These are phyloP conservation scores for Auriculariales sp. DNA, from an alignment of 768 basidiomycete species.

Conservation along the genomic window DNA sequence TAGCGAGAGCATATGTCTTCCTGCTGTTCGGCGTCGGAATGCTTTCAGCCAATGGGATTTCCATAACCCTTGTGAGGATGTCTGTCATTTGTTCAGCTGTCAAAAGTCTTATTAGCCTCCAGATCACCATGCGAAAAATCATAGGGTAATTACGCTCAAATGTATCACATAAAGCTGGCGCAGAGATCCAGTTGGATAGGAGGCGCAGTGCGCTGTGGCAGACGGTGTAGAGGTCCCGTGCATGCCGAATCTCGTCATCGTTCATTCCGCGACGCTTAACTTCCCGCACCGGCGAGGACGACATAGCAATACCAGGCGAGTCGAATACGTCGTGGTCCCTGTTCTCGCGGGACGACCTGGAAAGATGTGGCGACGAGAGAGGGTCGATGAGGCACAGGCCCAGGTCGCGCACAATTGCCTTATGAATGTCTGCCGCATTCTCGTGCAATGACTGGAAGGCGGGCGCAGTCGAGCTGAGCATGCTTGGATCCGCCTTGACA, in stretches of 20 bases:
- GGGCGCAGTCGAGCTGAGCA: constrained; percentile 36
- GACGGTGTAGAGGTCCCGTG: constrained; percentile 63
- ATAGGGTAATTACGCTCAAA: constrained; percentile 28
- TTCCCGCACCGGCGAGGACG: constrained; percentile 48
- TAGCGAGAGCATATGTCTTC: constrained; percentile 70
- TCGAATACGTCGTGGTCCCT: constrained; percentile 11
- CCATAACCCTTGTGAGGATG: constrained; percentile 48
- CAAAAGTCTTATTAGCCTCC: constrained; percentile 7
- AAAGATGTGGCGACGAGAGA: constrained; percentile 11
- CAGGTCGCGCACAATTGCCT: constrained; percentile 54
- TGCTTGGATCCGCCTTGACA: constrained; percentile 31
- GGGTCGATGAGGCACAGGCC: constrained; percentile 52
- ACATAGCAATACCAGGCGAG: constrained; percentile 14
- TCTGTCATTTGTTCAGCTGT: constrained; percentile 43
- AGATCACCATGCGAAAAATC: constrained; percentile 1
- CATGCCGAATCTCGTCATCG: constrained; percentile 64
- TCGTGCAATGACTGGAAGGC: constrained; percentile 47
- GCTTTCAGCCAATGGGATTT: constrained; percentile 53
- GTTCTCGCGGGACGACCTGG: constrained; percentile 12
- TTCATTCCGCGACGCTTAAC: constrained; percentile 48
- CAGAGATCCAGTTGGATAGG: constrained; percentile 42
- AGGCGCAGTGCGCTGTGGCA: constrained; percentile 57
- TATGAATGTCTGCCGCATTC: constrained; percentile 33
- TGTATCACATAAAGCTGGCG: constrained; percentile 41
- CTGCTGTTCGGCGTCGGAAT: constrained; percentile 73